Evolutionary conservation across 768 basidiomycete genomes (phyloP), one percentile per base, ranked within the genome.

Genomic region (Trametes punicea): DNA sequence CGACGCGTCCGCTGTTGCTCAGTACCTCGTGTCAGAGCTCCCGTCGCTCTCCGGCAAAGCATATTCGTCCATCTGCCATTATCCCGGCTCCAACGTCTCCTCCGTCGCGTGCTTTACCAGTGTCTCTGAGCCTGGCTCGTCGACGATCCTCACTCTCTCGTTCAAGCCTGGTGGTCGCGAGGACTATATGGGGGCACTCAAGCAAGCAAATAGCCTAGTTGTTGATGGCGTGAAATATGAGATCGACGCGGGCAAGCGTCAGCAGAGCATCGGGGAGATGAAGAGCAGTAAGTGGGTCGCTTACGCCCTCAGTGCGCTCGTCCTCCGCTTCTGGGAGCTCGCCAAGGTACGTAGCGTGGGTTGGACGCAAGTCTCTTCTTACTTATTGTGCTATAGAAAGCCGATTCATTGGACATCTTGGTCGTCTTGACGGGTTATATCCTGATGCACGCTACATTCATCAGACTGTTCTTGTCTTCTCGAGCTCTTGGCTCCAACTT

Each of bases 361-460:
- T 18, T 29, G 21, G 10, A 21, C 38, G n/a, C 26, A 27, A 44
- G 16, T 11, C 11, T 6, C 10, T 25, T 25, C 8, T 54, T 21
- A 44, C 53, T 21, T 34, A n/a, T 55, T 39, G 20, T 57, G 64
- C 31, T 52, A 11, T 72, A 90, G 84, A 92, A 93, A 75, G 94
- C 97, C 10, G 92, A 97, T 71, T 94, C 93, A 0, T 82, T 95
- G 21, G 97, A 99, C 72, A 98, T 99, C 65, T 77, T 96, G 50
- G 85, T 98, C 60, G 93, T 99, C 64, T 81, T 98, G 18, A 79
- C 90, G 10, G 97, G 96, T 13, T 98, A 98, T 70, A 73, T 95
- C 50, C 79, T 98, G 41, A 98, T 99, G 97, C 94, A 98, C 74
- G 81, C 78, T 4, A 96, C 95, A 2, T 98, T 99, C 74, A 84